Evolutionary conservation across 495 filamentous ascomycete genomes (phyloP), one percentile per base, ranked within the genome.

Genomic region (Penicillium steckii): DNA sequence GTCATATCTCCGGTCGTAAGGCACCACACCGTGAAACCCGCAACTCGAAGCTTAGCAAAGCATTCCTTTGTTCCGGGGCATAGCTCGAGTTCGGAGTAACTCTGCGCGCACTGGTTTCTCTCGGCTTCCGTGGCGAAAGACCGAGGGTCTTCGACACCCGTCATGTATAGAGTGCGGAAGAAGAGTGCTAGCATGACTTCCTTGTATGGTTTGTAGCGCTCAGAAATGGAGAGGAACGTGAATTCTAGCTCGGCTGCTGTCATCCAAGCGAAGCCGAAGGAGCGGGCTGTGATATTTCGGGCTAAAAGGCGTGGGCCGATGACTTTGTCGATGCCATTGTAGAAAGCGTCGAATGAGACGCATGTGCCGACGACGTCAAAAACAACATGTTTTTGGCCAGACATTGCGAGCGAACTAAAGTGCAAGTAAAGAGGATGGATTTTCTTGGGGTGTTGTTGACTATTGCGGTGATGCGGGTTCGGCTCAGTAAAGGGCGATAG

Each of bases 351-450:
- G 52, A 67, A 75, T 13, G 70, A 67, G 44, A 75, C 65, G 42
- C 67, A 71, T 26, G 73, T 76, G n/a, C 72, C 73, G 26, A 76
- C 69, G 0, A 76, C 65, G 52, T 76, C 70, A 57, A 76, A 75
- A 12, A 75, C 69, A 52, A 73, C 61, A 48, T 72, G 72, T 22
- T 74, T 69, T 41, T 47, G 32, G 30, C 26, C 17, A 9, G 46
- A 19, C 44, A 61, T 62, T n/a, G 22, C 56, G 40, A 10, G 25
- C 15, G 13, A 17, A 3, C 33, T 12, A 6, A 37, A 37, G 33
- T 2, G 33, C 3, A 18, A 5, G 3, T 12, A 18, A 27, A 4
- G 18, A 15, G 33, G 8, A 37, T 37, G 10, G 33, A 37, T 15
- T 37, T 37, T 27, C 26, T 10, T 35, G 23, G 38, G 19, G 17